phyloP scores from a whole-genome alignment of 2,329 filamentous ascomycete genomes.

The Sporothrix pallida region DNA sequence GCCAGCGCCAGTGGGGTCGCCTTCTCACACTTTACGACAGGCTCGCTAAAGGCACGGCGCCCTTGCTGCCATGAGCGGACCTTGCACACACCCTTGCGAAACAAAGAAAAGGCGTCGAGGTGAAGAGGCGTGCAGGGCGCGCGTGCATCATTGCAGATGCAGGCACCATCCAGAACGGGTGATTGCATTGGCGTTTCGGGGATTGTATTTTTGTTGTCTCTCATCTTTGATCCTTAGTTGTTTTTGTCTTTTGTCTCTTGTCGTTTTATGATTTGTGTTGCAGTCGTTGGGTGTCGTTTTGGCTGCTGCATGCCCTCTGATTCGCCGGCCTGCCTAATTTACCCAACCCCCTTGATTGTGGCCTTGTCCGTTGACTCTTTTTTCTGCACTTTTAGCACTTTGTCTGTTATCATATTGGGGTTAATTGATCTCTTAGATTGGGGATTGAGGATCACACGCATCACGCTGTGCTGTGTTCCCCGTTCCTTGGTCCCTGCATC shows the following conservation, averaged over 20 bases:
- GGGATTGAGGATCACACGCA: too few species aligned
- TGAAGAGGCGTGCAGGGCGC: constrained; percentile 2
- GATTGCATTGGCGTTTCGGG: background rate
- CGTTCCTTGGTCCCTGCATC: constrained; percentile 19
- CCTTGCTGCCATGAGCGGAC: constrained; percentile 10
- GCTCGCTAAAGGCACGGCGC: constrained; percentile 15
- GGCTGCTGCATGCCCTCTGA: constrained; percentile 19
- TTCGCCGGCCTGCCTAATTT: constrained; percentile 25
- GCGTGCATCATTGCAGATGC: constrained; percentile 21
- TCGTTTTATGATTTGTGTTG: background rate
- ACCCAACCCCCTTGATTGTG: constrained; percentile 18
- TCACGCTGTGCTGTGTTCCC: background rate
- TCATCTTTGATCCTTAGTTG: background rate
- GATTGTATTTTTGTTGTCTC: background rate
- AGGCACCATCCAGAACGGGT: constrained; percentile 3
- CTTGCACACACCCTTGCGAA: constrained; percentile 1
- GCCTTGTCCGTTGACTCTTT: background rate
- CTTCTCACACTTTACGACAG: background rate
- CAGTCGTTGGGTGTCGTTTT: background rate
- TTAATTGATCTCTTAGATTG: background rate
- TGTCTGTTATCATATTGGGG: background rate
- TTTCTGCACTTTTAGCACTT: background rate
- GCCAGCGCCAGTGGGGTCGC: constrained; percentile 14
- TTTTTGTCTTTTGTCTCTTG: too few species aligned
- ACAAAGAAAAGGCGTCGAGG: background rate